Evolutionary conservation across 306 rosid species (phyloP).

Genomic region (Psophocarpus tetragonolobus): DNA sequence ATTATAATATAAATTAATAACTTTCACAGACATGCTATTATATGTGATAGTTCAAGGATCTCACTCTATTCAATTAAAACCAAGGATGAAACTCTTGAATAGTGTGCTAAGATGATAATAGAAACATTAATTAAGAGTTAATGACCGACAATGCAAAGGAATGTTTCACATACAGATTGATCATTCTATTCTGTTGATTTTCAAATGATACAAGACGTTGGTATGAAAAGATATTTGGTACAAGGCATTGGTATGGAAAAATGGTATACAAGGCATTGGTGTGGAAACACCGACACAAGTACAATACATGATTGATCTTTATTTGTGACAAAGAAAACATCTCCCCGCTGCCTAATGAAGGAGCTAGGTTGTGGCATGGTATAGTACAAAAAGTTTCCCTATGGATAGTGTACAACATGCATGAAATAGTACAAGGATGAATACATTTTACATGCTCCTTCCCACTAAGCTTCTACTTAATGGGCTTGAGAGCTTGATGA

Average conservation of each 20-base stretch:
- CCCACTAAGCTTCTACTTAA: slow-evolving; percentile 40
- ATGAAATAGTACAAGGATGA: slow-evolving; percentile 28
- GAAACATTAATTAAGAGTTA: neutral
- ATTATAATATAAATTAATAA: too few species aligned
- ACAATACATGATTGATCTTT: slow-evolving; percentile 31
- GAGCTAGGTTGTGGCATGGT: slow-evolving; percentile 39
- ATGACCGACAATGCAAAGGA: neutral
- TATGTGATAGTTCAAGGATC: neutral
- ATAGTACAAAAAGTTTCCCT: slow-evolving; percentile 42
- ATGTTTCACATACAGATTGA: neutral
- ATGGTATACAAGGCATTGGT: slow-evolving; percentile 25
- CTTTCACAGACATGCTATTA: too few species aligned
- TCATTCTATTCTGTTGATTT: slow-evolving; percentile 14
- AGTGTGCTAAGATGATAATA: neutral
- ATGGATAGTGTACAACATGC: slow-evolving; percentile 44
- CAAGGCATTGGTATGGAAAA: slow-evolving; percentile 4
- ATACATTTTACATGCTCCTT: slow-evolving; percentile 32
- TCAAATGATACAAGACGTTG: slow-evolving; percentile 14
- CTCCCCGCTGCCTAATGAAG: slow-evolving; percentile 23
- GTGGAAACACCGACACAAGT: neutral
- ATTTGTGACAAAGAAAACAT: slow-evolving; percentile 39
- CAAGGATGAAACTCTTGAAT: neutral
- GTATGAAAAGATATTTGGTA: neutral
- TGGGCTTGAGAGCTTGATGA: slow-evolving; percentile 60
- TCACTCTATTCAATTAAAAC: neutral